Percentiles rank a stretch among this genome's conserved stretches.
phyloP scores from a whole-genome alignment of 441 rosid genomes.

The Viola pubescens region DNA sequence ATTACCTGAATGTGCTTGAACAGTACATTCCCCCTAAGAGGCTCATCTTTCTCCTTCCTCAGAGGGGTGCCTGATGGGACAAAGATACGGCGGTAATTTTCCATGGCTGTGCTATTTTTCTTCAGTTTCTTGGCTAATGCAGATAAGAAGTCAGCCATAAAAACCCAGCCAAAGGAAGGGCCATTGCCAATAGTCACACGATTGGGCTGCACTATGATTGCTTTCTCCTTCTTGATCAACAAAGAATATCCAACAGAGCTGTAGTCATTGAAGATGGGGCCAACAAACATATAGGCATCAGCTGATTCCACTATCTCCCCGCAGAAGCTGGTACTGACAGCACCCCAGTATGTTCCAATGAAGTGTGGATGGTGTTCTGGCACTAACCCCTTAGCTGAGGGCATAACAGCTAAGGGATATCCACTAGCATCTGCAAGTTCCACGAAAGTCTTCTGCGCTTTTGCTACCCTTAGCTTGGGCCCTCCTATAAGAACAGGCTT shows the following conservation, averaged over 20 bases:
- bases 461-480: conserved; percentile 52
- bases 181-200: conserved; percentile 65
- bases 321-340: conserved; percentile 57
- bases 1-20: conserved; percentile 65
- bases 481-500: conserved; percentile 67
- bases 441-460: conserved; percentile 41
- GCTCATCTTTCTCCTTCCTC: conserved; percentile 37
- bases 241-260: conserved; percentile 79
- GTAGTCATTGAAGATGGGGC: conserved; percentile 70
- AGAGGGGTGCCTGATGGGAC: conserved; percentile 53
- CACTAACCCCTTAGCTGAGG: conserved; percentile 60
- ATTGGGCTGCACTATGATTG: conserved; percentile 48
- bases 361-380: conserved; percentile 54
- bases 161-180: conserved; percentile 64
- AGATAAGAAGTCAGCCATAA: conserved; percentile 55
- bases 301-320: conserved; percentile 77
- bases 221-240: conserved; percentile 60
- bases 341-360: conserved; percentile 74
- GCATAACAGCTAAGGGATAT: conserved; percentile 56
- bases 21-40: conserved; percentile 54
- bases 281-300: conserved; percentile 59
- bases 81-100: conserved; percentile 52
- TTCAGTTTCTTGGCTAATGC: conserved; percentile 50
- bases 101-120: conserved; percentile 47
- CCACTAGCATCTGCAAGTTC: conserved; percentile 55